phyloP scores from a whole-genome alignment of 2,329 filamentous ascomycete genomes.

The Colletotrichum shisoi region DNA sequence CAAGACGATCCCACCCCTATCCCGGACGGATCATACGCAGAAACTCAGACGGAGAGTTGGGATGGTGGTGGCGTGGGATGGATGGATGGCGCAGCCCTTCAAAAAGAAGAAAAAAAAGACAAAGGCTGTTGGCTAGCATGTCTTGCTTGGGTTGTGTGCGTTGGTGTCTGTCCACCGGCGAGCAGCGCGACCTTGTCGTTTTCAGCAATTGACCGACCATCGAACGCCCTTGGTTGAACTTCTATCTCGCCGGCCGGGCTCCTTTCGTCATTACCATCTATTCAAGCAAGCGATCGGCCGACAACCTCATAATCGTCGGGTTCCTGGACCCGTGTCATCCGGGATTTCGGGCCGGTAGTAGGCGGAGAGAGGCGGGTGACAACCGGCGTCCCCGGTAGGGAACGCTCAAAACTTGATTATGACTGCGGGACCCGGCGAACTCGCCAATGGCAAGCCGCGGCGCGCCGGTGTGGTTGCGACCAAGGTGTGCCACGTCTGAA shows the following conservation, averaged over 20 bases:
- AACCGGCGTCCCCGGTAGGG: constrained; percentile 24
- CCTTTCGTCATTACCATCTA: neutral
- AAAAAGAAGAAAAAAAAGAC: neutral
- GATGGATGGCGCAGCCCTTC: constrained; percentile 33
- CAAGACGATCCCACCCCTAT: constrained; percentile 23
- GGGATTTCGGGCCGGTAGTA: constrained; percentile 21
- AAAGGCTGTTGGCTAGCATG: constrained; percentile 11
- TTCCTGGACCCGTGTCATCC: constrained; percentile 3
- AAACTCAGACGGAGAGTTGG: constrained; percentile 28
- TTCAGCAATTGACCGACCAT: constrained; percentile 11
- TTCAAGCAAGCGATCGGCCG: too few relatives aligned
- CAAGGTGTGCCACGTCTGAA: constrained; percentile 30
- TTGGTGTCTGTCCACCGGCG: neutral
- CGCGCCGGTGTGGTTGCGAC: constrained; percentile 19
- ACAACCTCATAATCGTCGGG: neutral
- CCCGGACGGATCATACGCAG: constrained; percentile 31
- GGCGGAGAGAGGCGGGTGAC: constrained; percentile 24
- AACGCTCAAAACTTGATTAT: constrained; percentile 24
- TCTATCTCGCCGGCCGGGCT: constrained; percentile 5
- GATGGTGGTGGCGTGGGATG: constrained; percentile 28
- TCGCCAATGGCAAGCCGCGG: constrained; percentile 27
- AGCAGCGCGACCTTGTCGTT: neutral
- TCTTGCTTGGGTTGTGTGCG: constrained; percentile 11
- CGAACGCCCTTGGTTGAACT: neutral
- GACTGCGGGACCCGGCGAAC: constrained; percentile 23